Evolutionary conservation across 768 basidiomycete species (phyloP).

Genomic region (Kwoniella dendrophila): DNA sequence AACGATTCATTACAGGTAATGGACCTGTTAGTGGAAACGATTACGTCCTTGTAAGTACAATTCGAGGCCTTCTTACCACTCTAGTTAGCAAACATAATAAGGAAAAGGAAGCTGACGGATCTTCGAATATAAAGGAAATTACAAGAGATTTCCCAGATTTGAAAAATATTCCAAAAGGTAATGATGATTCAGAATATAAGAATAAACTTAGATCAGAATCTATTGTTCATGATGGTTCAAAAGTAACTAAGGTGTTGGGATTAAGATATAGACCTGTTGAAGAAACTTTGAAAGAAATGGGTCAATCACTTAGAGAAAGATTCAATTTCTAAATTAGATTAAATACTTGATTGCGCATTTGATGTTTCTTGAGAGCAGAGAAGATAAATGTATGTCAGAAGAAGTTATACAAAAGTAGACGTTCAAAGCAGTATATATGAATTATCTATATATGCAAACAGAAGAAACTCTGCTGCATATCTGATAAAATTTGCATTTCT

Average conservation of each 20-base stretch:
- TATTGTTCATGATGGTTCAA: conserved; percentile 41
- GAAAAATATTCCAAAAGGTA: conserved; percentile 39
- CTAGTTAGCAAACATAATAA: too few species aligned
- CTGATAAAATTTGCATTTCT: too few species aligned
- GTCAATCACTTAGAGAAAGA: conserved; percentile 33
- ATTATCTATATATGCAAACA: too few species aligned
- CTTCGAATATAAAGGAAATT: too few species aligned
- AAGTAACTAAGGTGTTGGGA: conserved; percentile 43
- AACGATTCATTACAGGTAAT: conserved; percentile 63
- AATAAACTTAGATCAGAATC: conserved; percentile 17
- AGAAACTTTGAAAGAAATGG: conserved; percentile 36
- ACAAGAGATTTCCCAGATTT: conserved; percentile 31
- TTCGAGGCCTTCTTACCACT: too few species aligned
- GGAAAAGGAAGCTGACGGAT: too few species aligned
- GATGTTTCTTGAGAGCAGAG: not conserved
- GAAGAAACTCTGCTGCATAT: too few species aligned
- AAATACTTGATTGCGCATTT: not conserved
- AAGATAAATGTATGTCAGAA: not conserved
- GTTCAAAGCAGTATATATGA: too few species aligned
- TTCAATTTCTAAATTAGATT: conserved; percentile 17
- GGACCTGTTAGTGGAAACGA: conserved; percentile 51
- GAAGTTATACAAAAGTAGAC: too few species aligned
- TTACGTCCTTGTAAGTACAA: too few species aligned
- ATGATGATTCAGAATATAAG: conserved; percentile 28
- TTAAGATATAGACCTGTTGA: conserved; percentile 38